These are phyloP conservation scores for Acorus calamus DNA, from an alignment of 106 monocot species.

Conservation along the genomic window DNA sequence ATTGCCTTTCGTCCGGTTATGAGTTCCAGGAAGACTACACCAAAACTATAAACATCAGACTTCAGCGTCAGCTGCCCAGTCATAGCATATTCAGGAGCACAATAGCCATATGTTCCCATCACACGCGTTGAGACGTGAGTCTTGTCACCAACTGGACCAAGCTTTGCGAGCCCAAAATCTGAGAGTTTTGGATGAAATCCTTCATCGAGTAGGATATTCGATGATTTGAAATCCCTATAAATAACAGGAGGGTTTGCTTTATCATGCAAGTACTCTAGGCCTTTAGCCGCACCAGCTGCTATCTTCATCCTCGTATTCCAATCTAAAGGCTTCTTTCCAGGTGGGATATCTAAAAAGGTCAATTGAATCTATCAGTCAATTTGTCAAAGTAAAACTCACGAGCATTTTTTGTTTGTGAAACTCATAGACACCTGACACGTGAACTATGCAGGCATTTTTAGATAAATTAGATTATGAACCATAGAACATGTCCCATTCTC, in stretches of 20 bases:
- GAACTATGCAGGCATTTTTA: no score
- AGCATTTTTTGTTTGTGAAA: no score
- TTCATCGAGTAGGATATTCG: slow-evolving; percentile 58
- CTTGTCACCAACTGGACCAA: slow-evolving; percentile 72
- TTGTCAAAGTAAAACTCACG: no score
- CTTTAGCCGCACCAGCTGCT: slow-evolving; percentile 68
- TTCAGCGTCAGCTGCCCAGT: slow-evolving; percentile 68
- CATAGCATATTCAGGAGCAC: slow-evolving; percentile 75
- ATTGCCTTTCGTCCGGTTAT: slow-evolving; percentile 74
- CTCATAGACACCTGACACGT: no score
- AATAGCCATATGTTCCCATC: slow-evolving; percentile 77
- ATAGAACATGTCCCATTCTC: no score
- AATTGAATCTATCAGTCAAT: no score
- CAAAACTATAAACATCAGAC: slow-evolving; percentile 77
- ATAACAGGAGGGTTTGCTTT: slow-evolving; percentile 65
- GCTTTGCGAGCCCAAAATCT: slow-evolving; percentile 74
- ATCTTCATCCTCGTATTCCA: slow-evolving; percentile 79
- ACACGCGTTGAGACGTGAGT: slow-evolving; percentile 68
- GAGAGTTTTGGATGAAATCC: slow-evolving; percentile 57
- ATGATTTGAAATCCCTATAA: slow-evolving; percentile 69
- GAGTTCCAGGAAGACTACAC: slow-evolving; percentile 64
- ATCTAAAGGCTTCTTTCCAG: slow-evolving; percentile 54
- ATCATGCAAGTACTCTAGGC: slow-evolving; percentile 67
- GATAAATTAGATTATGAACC: no score
- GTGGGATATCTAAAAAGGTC: slow-evolving; percentile 37